Evolutionary conservation across 1,139 yeast genomes (phyloP), one percentile per base, ranked within the genome.

Genomic region (Taphrina confusa): DNA sequence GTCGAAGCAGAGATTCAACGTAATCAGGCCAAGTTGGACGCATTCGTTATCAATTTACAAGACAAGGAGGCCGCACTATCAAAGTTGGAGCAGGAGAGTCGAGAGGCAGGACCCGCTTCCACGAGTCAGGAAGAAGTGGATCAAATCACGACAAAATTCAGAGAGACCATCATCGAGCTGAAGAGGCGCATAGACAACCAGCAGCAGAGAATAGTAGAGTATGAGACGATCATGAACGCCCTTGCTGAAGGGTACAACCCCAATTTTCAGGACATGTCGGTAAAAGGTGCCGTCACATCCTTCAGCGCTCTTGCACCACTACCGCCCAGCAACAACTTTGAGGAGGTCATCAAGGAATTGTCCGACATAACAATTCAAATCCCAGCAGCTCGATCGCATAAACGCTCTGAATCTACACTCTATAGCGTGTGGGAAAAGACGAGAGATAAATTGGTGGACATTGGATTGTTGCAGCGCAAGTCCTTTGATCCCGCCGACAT

Each of bases 211-310:
- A 63, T 66, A 6, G 66, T 66, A n/a, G 66, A 65, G 56, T 51
- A 65, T 52, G 61, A 62, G n/a, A 58, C 62, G 0, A 73, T 82
- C 22, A 71, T 87, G 51, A 70, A 71, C 4, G 71, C 73, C 5
- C 73, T 87, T 73, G 74, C 80, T 25, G 70, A 75, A 2, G 81
- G 83, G 60, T 88, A 88, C 70, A 89, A 91, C 69, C 96, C 95
- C 36, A 90, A 90, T 70, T 89, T 87, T 74, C 91, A 90, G 70
- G 97, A 91, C 72, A 82, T 83, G 3, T 95, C 91, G 0, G 97
- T 91, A 18, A 88, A 88, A 69, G 79, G 76, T 9, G 84, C 95
- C 0, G 84, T 88, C 18, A 75, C 78, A 47, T 71, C 78, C 0
- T 90, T 77, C 73, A 84, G 82, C 62, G 73, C 70, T 28, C 55